phyloP scores from a whole-genome alignment of 495 filamentous ascomycete species.

The Xylaria grammica region DNA sequence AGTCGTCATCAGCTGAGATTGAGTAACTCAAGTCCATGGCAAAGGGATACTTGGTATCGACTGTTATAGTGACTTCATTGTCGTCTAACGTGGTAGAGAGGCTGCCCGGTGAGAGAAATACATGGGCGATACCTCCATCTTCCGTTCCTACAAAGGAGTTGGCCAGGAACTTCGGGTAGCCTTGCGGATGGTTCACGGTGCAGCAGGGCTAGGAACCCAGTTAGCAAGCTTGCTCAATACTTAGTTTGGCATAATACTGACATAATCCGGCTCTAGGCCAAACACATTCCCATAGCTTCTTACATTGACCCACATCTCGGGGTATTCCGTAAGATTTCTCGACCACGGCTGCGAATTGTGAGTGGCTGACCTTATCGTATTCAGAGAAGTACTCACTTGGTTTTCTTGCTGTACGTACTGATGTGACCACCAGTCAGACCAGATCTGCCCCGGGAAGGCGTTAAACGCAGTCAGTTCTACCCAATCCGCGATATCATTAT shows the following conservation, averaged over 20 bases:
- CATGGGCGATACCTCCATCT: slow-evolving; percentile 48
- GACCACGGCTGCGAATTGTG: slow-evolving; percentile 40
- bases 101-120: slow-evolving; percentile 46
- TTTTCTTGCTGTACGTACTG: slow-evolving; percentile 65
- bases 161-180: slow-evolving; percentile 61
- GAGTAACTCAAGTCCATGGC: slow-evolving; percentile 52
- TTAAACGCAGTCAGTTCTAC: slow-evolving; percentile 62
- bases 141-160: slow-evolving; percentile 39
- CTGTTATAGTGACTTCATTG: slow-evolving; percentile 33
- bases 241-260: slow-evolving; percentile 23
- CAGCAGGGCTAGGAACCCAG: slow-evolving; percentile 55
- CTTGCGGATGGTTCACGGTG: slow-evolving; percentile 67
- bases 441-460: slow-evolving; percentile 56
- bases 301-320: slow-evolving; percentile 58
- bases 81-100: slow-evolving; percentile 36
- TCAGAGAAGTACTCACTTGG: slow-evolving; percentile 42
- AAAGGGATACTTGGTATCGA: slow-evolving; percentile 60
- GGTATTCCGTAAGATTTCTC: slow-evolving; percentile 44
- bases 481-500: slow-evolving; percentile 56
- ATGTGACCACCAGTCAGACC: slow-evolving; percentile 61
- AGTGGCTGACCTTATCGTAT: background rate
- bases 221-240: slow-evolving; percentile 15
- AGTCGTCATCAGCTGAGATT: slow-evolving; percentile 45
- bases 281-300: slow-evolving; percentile 50
- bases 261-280: slow-evolving; percentile 47